Base-by-base conservation (phyloP, 441 rosid genomes). In the Aquilaria agallochum region DNA sequence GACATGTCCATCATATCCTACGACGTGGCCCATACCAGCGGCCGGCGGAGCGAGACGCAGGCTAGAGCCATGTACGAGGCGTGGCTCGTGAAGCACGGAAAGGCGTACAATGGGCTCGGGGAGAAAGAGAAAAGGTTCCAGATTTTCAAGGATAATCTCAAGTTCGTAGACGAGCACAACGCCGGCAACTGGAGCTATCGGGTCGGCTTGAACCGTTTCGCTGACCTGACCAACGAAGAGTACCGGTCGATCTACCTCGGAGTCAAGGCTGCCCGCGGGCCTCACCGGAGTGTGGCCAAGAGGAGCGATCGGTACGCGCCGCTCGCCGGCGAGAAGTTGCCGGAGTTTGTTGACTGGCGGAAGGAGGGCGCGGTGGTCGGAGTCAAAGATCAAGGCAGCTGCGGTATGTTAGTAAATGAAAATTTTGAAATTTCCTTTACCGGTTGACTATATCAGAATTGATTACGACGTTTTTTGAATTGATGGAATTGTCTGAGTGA, bases 161-260 rank as follows among this genome's bases (percentile, higher is more conserved):
- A 69, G 44, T 75, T 72, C 55, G 65, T 79, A 34, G 76, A 60
- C 49, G 72, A 73, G 51, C 78, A 73, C 3, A 73, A 73, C 45
- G 56, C 67, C 20, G 51, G 53, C 53, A 68, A 74, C 56, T 69
- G 55, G 50, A 60, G 60, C 11, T 76, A 74, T 47, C 64, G 67
- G 27, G 66, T 80, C 34, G 76, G 84, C 46, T 64, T 76, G 50
- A 80, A 33, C 70, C 79, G 72, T 27, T 80, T 76, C 55, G 79
- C 84, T 4, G 79, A 80, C 68, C 53, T 80, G 46, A 70, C 81
- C 55, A 65, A 74, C 31, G 81, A 61, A 55, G 84, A 80, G 75
- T 80, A 71, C 54, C 68, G 62, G 40, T 56, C 73, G 49, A 5
- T 56, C 56, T 76, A 78, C 34, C 72, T 73, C 4, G 80, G 83